Evolutionary conservation across 2,329 filamentous ascomycete species (phyloP).

Genomic region (Simplicillium aogashimaense): DNA sequence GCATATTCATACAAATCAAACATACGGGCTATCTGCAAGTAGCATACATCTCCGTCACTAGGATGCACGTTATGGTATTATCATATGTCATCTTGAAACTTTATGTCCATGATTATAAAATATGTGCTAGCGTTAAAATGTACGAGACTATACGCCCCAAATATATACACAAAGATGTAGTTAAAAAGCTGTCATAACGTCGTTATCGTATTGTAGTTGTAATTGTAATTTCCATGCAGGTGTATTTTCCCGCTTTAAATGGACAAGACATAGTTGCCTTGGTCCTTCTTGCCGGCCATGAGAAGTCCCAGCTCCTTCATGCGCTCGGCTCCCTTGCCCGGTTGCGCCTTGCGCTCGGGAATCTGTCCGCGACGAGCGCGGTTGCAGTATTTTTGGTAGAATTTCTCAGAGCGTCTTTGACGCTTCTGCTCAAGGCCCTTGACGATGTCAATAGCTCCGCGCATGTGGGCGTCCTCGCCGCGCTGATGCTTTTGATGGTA

Average conservation of each 20-base stretch:
- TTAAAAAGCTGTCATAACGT: too few species aligned
- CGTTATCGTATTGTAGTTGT: too few species aligned
- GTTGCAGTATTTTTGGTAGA: constrained; percentile 80
- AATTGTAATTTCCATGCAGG: too few species aligned
- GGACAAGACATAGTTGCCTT: constrained; percentile 69
- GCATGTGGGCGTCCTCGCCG: constrained; percentile 52
- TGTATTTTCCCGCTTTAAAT: constrained; percentile 33
- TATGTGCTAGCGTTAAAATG: too few species aligned
- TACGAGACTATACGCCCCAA: too few species aligned
- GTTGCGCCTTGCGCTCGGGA: constrained; percentile 55
- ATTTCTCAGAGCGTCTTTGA: constrained; percentile 85
- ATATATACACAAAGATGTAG: too few species aligned
- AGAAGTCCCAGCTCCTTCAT: constrained; percentile 78
- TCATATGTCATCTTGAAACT: too few species aligned
- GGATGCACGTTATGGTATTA: too few species aligned
- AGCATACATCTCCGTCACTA: too few species aligned
- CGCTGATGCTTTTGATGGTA: constrained; percentile 18
- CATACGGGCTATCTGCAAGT: too few species aligned
- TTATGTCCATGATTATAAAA: too few species aligned
- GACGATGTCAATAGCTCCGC: constrained; percentile 95
- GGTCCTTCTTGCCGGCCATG: constrained; percentile 70
- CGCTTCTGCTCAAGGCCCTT: constrained; percentile 93
- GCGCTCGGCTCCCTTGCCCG: constrained; percentile 81
- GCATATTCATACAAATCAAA: too few species aligned
- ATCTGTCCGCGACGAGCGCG: constrained; percentile 63